Evolutionary conservation across 208 protist genomes (phyloP).

Genomic region (Trypanosoma platydactyli): DNA sequence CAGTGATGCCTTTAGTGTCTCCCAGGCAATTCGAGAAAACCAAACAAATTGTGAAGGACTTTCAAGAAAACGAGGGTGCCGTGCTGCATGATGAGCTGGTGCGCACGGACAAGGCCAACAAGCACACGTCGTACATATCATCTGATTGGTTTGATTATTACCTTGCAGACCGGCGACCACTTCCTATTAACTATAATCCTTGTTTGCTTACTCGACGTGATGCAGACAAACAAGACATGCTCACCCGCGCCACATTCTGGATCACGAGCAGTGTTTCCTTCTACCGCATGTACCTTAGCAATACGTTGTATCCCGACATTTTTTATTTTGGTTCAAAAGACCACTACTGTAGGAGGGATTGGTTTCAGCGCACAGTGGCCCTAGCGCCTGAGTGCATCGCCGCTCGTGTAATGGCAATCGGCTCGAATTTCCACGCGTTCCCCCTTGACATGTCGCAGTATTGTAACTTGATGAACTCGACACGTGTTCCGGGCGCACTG

Average conservation of each 20-base stretch:
- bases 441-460: conserved; percentile 86
- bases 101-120: conserved; percentile 75
- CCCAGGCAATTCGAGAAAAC: conserved; percentile 43
- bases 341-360: conserved; percentile 65
- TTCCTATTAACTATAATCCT: conserved; percentile 69
- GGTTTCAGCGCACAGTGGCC: conserved; percentile 77
- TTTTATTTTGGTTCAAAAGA: conserved; percentile 33
- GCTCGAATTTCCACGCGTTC: conserved; percentile 52
- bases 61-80: conserved; percentile 50
- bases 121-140: conserved; percentile 86
- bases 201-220: conserved; percentile 58
- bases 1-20: conserved; percentile 55
- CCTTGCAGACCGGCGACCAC: conserved; percentile 50
- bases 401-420: conserved; percentile 44
- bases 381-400: conserved; percentile 62
- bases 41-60: conserved; percentile 41
- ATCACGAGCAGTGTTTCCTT: conserved; percentile 65
- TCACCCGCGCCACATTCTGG: conserved; percentile 75
- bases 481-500: conserved; percentile 71
- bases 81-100: conserved; percentile 69
- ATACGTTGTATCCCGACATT: conserved; percentile 69
- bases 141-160: conserved; percentile 73
- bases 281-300: conserved; percentile 72
- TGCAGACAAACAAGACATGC: conserved; percentile 56
- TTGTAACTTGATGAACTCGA: conserved; percentile 81